These are phyloP conservation scores for Helichrysum umbraculigerum DNA, from an alignment of 129 eudicot species.

Conservation along the genomic window DNA sequence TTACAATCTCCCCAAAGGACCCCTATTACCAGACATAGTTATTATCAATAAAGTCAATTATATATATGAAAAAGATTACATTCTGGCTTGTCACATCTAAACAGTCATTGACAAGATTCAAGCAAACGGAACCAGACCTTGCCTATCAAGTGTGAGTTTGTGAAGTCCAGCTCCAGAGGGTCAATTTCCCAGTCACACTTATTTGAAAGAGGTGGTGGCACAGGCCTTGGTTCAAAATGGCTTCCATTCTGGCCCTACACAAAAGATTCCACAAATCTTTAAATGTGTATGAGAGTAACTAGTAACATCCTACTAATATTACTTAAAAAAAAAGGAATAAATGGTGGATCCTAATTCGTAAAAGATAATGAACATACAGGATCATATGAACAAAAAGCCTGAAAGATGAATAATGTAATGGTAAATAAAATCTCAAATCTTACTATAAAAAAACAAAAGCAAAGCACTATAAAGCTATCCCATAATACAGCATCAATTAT, in stretches of 20 bases:
- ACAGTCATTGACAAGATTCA: constrained; percentile 14
- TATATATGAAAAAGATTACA: neutral
- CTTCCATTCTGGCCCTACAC: constrained; percentile 98
- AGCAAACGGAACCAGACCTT: constrained; percentile 58
- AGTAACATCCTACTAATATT: neutral
- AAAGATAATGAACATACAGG: constrained; percentile 2
- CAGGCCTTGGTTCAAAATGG: constrained; percentile 95
- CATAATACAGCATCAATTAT: constrained; percentile 7
- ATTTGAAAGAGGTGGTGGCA: constrained; percentile 90
- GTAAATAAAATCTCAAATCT: neutral
- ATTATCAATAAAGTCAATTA: constrained; percentile 1
- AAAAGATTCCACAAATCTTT: constrained; percentile 12
- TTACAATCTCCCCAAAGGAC: constrained; percentile 94
- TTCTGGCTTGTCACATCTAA: constrained; percentile 13
- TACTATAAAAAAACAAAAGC: neutral
- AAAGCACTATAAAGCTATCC: constrained; percentile 3
- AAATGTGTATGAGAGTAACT: neutral
- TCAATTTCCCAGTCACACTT: constrained; percentile 99
- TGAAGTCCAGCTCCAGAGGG: constrained; percentile 84
- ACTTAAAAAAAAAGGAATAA: neutral
- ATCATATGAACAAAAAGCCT: neutral
- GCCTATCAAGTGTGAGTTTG: constrained; percentile 72
- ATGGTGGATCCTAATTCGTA: neutral
- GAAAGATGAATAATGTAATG: neutral
- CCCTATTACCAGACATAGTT: constrained; percentile 53